phyloP scores from a whole-genome alignment of 805 yeast species.

The Naumovozyma baii region DNA sequence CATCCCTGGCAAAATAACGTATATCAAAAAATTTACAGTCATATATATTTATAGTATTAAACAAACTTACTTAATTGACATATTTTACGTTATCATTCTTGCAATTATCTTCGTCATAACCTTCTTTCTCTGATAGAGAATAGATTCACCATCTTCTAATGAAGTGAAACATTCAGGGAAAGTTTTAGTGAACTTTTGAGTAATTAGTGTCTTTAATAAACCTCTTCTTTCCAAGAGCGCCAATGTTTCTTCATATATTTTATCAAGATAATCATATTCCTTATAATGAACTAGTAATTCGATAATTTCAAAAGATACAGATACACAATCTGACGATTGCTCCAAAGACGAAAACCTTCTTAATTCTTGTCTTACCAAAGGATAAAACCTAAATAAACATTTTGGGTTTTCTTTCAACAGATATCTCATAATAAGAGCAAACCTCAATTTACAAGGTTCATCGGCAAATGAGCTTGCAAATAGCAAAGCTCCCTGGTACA shows the following conservation, averaged over 20 bases:
- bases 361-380: constrained; percentile 20
- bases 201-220: constrained; percentile 7
- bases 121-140: constrained; percentile 14
- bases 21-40: not conserved
- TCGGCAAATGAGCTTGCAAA: constrained; percentile 25
- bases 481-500: constrained; percentile 24
- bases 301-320: constrained; percentile 25
- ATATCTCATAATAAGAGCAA: constrained; percentile 20
- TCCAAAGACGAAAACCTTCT: constrained; percentile 22
- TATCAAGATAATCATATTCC: constrained; percentile 17
- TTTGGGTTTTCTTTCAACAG: constrained; percentile 23
- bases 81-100: constrained; percentile 6
- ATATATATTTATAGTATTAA: no score
- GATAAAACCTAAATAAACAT: constrained; percentile 25
- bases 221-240: constrained; percentile 15
- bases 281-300: constrained; percentile 18
- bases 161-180: constrained; percentile 5
- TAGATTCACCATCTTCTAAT: constrained; percentile 5
- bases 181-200: constrained; percentile 8
- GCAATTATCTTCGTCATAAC: constrained; percentile 13
- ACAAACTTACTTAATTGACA: not conserved
- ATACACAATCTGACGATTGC: constrained; percentile 20
- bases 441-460: constrained; percentile 27
- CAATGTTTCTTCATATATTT: constrained; percentile 11
- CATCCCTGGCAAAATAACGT: no score